phyloP scores from a whole-genome alignment of 2,329 filamentous ascomycete genomes.

The Diplodia seriata region DNA sequence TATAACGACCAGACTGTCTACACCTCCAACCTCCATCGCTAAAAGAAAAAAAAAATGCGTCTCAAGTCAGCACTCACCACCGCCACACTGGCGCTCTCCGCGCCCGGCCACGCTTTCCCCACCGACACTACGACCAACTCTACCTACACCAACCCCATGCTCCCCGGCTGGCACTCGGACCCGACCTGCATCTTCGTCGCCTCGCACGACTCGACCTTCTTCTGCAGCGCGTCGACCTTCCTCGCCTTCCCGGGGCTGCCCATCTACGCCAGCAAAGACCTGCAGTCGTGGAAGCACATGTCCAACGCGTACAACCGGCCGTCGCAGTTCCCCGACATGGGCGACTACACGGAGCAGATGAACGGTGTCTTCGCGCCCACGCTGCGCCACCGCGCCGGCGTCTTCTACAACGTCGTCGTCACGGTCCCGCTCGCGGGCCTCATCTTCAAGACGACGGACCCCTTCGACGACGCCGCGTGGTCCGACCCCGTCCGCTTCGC shows the following conservation, averaged over 20 bases:
- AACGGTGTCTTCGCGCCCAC: conserved; percentile 49
- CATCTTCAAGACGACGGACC: conserved; percentile 55
- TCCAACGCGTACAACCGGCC: conserved; percentile 36
- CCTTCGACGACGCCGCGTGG: conserved; percentile 55
- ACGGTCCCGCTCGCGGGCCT: conserved; percentile 51
- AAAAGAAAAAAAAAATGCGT: neutral
- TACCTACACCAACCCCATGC: conserved; percentile 44
- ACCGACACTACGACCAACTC: conserved; percentile 36
- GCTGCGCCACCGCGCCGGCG: conserved; percentile 46
- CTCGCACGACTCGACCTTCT: conserved; percentile 45
- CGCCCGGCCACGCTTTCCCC: neutral
- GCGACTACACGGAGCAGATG: conserved; percentile 42
- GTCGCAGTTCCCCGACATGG: conserved; percentile 23
- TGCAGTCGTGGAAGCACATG: conserved; percentile 51
- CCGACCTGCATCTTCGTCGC: conserved; percentile 53
- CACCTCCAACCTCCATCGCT: neutral
- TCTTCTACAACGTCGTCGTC: conserved; percentile 55
- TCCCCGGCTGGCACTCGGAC: conserved; percentile 56
- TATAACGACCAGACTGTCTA: neutral
- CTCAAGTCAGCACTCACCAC: neutral
- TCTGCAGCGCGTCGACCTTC: conserved; percentile 54
- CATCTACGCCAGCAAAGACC: conserved; percentile 53
- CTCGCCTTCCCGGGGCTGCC: conserved; percentile 54
- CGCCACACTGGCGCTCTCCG: neutral
- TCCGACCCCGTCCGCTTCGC: conserved; percentile 57